Evolutionary conservation across 2,329 filamentous ascomycete species (phyloP).

Genomic region (Cytospora mali): DNA sequence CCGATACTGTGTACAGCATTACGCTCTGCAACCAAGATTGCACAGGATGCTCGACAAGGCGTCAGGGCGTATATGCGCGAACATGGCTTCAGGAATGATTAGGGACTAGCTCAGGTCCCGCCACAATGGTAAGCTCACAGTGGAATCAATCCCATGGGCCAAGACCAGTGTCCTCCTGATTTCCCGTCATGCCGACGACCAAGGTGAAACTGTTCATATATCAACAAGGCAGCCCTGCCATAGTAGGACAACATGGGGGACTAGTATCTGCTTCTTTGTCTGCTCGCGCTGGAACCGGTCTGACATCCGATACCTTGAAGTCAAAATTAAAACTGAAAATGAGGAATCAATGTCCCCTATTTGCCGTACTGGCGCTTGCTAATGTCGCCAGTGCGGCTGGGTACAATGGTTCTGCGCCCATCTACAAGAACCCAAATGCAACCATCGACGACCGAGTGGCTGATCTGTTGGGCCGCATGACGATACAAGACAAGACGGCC

Average conservation of each 20-base stretch:
- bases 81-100: background rate
- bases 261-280: background rate
- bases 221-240: background rate
- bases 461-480: constrained; percentile 73
- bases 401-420: constrained; percentile 34
- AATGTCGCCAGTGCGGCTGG: constrained; percentile 23
- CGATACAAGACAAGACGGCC: constrained; percentile 71
- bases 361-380: constrained; percentile 23
- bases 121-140: constrained; percentile 7
- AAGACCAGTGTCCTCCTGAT: background rate
- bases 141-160: background rate
- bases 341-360: constrained; percentile 6
- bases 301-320: background rate
- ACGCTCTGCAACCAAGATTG: constrained; percentile 7
- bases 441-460: constrained; percentile 65
- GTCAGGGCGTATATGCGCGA: constrained; percentile 9
- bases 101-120: constrained; percentile 10
- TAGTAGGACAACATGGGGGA: background rate
- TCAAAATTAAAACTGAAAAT: constrained; percentile 4
- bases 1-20: constrained; percentile 10
- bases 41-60: constrained; percentile 15
- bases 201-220: constrained; percentile 16
- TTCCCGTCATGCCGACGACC: constrained; percentile 19
- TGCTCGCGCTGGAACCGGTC: background rate
- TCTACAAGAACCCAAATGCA: constrained; percentile 67